Evolutionary conservation across 2,329 filamentous ascomycete species (phyloP), one percentile per base, ranked within the genome.

Genomic region (Calonectria naviculata): DNA sequence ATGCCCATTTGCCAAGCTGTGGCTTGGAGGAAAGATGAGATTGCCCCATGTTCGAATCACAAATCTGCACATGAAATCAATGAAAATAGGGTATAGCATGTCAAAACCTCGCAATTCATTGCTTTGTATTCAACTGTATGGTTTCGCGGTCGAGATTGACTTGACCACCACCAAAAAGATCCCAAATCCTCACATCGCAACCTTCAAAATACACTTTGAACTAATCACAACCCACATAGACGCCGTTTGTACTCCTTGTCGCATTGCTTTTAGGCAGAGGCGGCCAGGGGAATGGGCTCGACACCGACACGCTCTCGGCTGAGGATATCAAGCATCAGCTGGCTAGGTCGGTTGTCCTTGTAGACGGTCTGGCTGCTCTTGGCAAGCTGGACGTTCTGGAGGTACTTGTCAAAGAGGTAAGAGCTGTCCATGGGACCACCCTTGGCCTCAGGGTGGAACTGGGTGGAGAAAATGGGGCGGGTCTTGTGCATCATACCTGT

Each of bases 401-500:
- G 87, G 86, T 98, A 99, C 87, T 94, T 95, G 85, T 99, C 97
- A 81, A 99, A 99, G 71, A 99, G 89, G 86, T 97, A 98, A 2
- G 94, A 92, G 74, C 94, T 97, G 87, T 99, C 97, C 85, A 98
- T 93, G 66, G 97, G 97, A 66, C 97, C 97, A 72, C 97, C 97
- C 89, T 98, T 98, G 77, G 97, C 97, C 86, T 99, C 97, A 19
- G 97, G 97, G 83, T 99, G 97, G 92, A 99, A 99, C 85, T 99
- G 97, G 28, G 95, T 98, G 74, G 94, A 96, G 90, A 99, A 98
- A 83, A 99, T 99, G 73, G 97, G 97, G 41, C 96, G 94, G 70
- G 94, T 93, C 86, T 93, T 95, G 90, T 99, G 97, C 83, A 98
- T 95, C 91, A 99, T 95, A 71, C 52, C 52, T 86, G 52, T 24